These are phyloP conservation scores for Coemansia sp. DNA, from an alignment of 192 early-diverging fungal genomes.

Conservation along the genomic window DNA sequence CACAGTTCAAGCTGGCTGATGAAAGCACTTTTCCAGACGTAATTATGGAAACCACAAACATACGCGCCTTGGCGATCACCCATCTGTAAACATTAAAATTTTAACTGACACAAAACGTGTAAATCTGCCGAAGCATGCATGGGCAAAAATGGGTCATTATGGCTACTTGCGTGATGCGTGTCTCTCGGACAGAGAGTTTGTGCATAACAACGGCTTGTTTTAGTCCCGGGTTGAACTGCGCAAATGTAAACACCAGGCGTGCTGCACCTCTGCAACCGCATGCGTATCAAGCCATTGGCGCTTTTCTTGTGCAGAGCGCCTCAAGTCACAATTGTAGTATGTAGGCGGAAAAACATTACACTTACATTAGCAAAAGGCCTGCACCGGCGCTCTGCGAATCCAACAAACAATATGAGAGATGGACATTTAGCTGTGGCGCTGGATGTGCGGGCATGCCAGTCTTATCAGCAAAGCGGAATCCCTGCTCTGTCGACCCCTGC, in stretches of 20 bases:
- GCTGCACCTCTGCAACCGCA: not conserved
- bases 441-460: not conserved
- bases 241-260: not conserved
- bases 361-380: not conserved
- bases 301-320: not conserved
- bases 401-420: not conserved
- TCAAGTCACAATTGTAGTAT: not conserved
- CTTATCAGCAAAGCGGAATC: not conserved
- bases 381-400: not conserved
- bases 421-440: not conserved
- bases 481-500: not conserved
- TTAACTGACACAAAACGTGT: not conserved
- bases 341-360: not conserved
- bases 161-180: not conserved
- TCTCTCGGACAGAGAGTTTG: conserved; percentile 1
- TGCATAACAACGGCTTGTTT: not conserved
- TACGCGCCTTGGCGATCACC: not conserved
- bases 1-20: not conserved
- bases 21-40: not conserved
- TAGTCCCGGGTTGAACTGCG: not conserved
- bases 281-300: not conserved
- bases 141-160: not conserved
- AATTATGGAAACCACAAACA: not conserved
- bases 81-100: not conserved
- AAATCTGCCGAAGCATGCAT: conserved; percentile 13